phyloP scores from a whole-genome alignment of 305 asterid genomes.

The Coffea humblotiana region DNA sequence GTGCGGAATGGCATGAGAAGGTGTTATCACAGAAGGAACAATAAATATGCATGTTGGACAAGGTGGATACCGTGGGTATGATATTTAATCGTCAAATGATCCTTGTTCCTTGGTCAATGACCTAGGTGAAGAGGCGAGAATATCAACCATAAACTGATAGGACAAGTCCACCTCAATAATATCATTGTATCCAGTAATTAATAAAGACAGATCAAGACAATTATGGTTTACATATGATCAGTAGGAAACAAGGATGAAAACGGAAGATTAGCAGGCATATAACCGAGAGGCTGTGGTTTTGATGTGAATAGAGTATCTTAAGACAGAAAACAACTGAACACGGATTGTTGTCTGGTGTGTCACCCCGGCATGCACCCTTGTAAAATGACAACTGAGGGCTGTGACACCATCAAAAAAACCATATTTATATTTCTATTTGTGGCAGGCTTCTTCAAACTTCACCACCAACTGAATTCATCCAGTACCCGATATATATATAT shows the following conservation, averaged over 20 bases:
- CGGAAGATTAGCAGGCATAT: not conserved
- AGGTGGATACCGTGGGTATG: too few species aligned
- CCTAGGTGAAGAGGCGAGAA: constrained; percentile 31
- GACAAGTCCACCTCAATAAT: constrained; percentile 20
- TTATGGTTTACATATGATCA: not conserved
- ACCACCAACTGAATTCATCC: constrained; percentile 9
- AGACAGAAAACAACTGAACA: constrained; percentile 23
- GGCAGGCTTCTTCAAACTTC: constrained; percentile 3
- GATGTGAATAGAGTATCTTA: not conserved
- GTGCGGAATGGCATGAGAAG: too few species aligned
- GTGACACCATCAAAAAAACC: not conserved
- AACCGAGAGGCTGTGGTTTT: not conserved
- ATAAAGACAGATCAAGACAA: not conserved
- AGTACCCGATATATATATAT: not conserved
- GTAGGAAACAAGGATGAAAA: not conserved
- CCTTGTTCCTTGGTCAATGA: not conserved
- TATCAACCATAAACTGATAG: constrained; percentile 20
- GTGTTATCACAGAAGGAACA: not conserved
- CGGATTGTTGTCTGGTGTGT: constrained; percentile 17
- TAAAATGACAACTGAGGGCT: constrained; percentile 8
- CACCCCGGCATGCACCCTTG: constrained; percentile 28
- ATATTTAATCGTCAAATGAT: not conserved
- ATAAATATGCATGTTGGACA: not conserved
- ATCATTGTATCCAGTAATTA: constrained; percentile 7
- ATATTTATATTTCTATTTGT: not conserved